Evolutionary conservation across 768 basidiomycete genomes (phyloP).

Genomic region (Boletus bicolor): DNA sequence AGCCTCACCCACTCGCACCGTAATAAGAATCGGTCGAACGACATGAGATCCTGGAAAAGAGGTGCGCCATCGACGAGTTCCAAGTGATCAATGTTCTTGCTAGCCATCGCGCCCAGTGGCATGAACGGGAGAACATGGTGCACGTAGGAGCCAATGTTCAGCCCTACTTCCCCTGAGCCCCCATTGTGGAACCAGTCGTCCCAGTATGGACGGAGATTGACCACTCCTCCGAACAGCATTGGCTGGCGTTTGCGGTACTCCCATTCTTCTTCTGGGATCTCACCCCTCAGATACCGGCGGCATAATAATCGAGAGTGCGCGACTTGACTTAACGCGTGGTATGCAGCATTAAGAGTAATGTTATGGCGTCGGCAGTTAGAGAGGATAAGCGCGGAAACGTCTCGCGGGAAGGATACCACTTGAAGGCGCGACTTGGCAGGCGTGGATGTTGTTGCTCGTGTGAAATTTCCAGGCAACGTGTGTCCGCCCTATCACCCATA

Average conservation of each 20-base stretch:
- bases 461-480: background rate
- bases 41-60: slow-evolving; percentile 37
- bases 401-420: background rate
- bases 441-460: background rate
- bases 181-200: slow-evolving; percentile 41
- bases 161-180: slow-evolving; percentile 28
- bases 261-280: slow-evolving; percentile 53
- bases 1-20: background rate
- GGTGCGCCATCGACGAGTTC: slow-evolving; percentile 32
- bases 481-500: background rate
- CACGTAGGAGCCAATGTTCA: slow-evolving; percentile 42
- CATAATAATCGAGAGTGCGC: slow-evolving; percentile 44
- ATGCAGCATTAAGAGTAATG: slow-evolving; percentile 49
- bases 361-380: slow-evolving; percentile 38
- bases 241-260: slow-evolving; percentile 47
- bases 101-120: background rate
- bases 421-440: background rate
- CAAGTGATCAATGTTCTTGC: background rate
- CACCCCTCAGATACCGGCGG: slow-evolving; percentile 41
- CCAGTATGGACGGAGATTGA: slow-evolving; percentile 40
- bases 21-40: background rate
- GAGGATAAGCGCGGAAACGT: slow-evolving; percentile 31
- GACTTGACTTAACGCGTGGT: slow-evolving; percentile 39
- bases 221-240: slow-evolving; percentile 46
- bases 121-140: slow-evolving; percentile 8